phyloP scores from a whole-genome alignment of 495 filamentous ascomycete genomes.

The Penicillium pancosmium region DNA sequence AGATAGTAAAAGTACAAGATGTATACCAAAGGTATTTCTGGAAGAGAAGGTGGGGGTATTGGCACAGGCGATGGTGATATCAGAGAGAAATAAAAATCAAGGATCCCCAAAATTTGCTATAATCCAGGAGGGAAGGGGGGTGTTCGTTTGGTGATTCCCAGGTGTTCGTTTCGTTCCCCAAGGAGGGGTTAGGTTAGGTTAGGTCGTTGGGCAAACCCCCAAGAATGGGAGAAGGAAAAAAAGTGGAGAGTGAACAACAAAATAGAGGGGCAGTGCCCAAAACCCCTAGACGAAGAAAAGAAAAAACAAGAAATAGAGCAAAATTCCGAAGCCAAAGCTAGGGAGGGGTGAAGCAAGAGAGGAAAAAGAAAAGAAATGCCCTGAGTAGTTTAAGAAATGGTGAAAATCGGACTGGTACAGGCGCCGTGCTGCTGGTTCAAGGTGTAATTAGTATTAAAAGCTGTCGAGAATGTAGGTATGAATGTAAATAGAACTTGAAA shows the following conservation, averaged over 20 bases:
- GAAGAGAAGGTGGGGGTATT: not conserved
- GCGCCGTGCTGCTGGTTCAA: not conserved
- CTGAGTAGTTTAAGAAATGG: not conserved
- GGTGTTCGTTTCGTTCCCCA: not conserved
- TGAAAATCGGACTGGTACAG: not conserved
- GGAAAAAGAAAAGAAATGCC: not conserved
- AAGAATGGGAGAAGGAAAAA: not conserved
- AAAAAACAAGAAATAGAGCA: not conserved
- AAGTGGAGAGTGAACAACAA: not conserved
- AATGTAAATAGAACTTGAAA: not conserved
- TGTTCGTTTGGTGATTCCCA: not conserved
- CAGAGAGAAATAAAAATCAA: not conserved
- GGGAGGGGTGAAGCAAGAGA: not conserved
- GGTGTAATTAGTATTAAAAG: not conserved
- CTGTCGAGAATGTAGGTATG: slow-evolving; percentile 1
- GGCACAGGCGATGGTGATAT: not conserved
- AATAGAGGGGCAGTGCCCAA: not conserved
- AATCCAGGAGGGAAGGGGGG: not conserved
- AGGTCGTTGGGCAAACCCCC: not conserved
- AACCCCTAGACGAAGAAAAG: not conserved
- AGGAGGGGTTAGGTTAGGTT: not conserved
- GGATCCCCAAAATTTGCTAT: not conserved
- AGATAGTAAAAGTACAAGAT: not conserved
- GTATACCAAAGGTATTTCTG: not conserved
- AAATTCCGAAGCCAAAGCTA: not conserved